These are phyloP conservation scores for Phytophthora multivora DNA, from an alignment of 352 stramenopile genomes.

Conservation along the genomic window DNA sequence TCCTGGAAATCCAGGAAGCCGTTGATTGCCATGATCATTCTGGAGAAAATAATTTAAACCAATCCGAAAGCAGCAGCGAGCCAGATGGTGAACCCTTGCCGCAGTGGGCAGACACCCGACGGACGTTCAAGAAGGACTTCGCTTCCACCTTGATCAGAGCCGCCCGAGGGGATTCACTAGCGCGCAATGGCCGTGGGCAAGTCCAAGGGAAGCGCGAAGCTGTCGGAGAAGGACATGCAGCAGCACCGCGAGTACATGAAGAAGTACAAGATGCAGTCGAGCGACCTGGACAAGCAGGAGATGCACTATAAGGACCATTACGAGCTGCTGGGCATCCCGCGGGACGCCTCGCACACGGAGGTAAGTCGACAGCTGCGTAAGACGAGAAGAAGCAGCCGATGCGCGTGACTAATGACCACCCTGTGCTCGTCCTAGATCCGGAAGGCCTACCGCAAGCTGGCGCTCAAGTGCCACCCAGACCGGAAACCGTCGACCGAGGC, in stretches of 20 bases:
- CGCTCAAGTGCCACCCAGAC: slow-evolving; percentile 89
- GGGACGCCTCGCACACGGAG: slow-evolving; percentile 70
- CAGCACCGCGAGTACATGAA: slow-evolving; percentile 90
- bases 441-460: slow-evolving; percentile 87
- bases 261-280: slow-evolving; percentile 86
- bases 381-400: not conserved
- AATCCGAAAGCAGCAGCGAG: not conserved
- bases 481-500: slow-evolving; percentile 88
- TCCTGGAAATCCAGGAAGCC: not conserved
- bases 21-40: not conserved
- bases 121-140: slow-evolving; percentile 9
- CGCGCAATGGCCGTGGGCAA: slow-evolving; percentile 16
- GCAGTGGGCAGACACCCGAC: slow-evolving; percentile 4
- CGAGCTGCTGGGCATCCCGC: slow-evolving; percentile 62
- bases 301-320: slow-evolving; percentile 86
- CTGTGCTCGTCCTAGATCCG: slow-evolving; percentile 82
- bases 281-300: slow-evolving; percentile 54
- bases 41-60: not conserved
- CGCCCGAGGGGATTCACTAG: not conserved
- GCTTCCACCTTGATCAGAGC: not conserved
- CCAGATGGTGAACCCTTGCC: slow-evolving; percentile 13
- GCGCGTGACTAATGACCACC: slow-evolving; percentile 2
- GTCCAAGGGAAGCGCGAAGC: slow-evolving; percentile 24
- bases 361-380: slow-evolving; percentile 24
- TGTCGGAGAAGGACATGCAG: slow-evolving; percentile 80